Conservation (phyloP, 805 yeast species). For the Metschnikowia amazonensis region DNA sequence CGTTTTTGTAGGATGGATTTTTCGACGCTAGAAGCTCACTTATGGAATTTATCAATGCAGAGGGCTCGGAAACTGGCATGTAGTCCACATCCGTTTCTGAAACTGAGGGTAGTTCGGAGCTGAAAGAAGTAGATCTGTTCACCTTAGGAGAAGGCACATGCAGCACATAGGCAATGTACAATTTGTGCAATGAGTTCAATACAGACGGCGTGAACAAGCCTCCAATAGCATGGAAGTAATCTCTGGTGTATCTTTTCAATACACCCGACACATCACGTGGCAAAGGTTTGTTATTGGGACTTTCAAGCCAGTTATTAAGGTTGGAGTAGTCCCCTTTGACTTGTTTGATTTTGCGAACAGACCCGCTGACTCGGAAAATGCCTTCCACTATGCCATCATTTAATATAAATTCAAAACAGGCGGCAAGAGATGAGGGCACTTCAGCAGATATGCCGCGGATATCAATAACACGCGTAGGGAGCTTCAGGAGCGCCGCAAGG, state of each 20-base stretch:
- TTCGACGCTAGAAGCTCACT: conserved; percentile 14
- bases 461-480: not conserved
- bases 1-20: conserved; percentile 16
- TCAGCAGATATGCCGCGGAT: conserved; percentile 3
- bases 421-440: conserved; percentile 22
- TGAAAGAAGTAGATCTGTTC: conserved; percentile 10
- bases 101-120: conserved; percentile 11
- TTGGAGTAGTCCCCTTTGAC: conserved; percentile 20
- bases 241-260: conserved; percentile 22
- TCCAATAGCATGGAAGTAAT: conserved; percentile 14
- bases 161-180: conserved; percentile 7
- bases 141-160: conserved; percentile 9
- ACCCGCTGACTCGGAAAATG: conserved; percentile 31
- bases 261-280: conserved; percentile 30
- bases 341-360: conserved; percentile 22
- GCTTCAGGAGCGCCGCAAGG: conserved; percentile 2
- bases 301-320: conserved; percentile 20
- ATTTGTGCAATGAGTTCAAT: conserved; percentile 7
- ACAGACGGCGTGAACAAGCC: conserved; percentile 12
- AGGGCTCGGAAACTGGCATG: conserved; percentile 3
- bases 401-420: conserved; percentile 21
- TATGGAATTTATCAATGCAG: conserved; percentile 11
- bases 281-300: conserved; percentile 11
- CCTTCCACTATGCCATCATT: conserved; percentile 24
- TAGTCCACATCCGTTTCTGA: conserved; percentile 7